Base-by-base conservation (phyloP, 371 early-diverging fungal genomes). In the Mortierella sp. region DNA sequence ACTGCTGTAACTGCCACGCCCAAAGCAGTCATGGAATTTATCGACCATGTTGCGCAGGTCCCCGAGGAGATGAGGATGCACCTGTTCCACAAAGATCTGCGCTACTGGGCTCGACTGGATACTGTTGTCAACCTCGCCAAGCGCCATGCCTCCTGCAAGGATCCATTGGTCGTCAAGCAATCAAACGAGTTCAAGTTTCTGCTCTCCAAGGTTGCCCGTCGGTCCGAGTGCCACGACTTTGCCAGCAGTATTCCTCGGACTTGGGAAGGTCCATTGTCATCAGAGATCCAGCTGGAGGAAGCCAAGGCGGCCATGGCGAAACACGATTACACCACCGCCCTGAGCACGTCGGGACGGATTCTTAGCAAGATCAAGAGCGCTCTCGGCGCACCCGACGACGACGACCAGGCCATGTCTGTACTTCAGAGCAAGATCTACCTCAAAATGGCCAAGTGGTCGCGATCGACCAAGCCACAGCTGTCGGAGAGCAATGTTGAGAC, bases 381-480 rank as follows among this genome's bases (percentile, higher is more conserved):
- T 4, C 10, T 26, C 1, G 8, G 31, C 29, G 4, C n/a, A 7
- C 14, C 41, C 0, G 19, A 41, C 3, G 52, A 50, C 10, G 70
- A 67, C 6, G 63, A 52, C 3, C 61, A 53, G 31, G 13, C 71
- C 3, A 64, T 47, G 64, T 19, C 53, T 24, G 37, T 70, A 29
- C 70, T 83, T 19, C 69, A 73, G 65, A 76, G 84, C 70, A 78
- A 74, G 61, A 83, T 83, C 58, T 78, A 75, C 48, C 74, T 83
- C 52, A 83, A 83, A 39, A 47, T 83, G 73, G 84, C 84, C 4
- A 83, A 83, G 47, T 83, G 84, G 84, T 83, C 84, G 10, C 76
- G 84, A 19, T 73, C 73, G 13, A 72, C 84, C 6, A 83, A 83
- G 31, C 84, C 84, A 1, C 70, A 45, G 16, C 70, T 83, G 4